phyloP scores from a whole-genome alignment of 352 stramenopile genomes.

The Thalassiosira ordinaria region DNA sequence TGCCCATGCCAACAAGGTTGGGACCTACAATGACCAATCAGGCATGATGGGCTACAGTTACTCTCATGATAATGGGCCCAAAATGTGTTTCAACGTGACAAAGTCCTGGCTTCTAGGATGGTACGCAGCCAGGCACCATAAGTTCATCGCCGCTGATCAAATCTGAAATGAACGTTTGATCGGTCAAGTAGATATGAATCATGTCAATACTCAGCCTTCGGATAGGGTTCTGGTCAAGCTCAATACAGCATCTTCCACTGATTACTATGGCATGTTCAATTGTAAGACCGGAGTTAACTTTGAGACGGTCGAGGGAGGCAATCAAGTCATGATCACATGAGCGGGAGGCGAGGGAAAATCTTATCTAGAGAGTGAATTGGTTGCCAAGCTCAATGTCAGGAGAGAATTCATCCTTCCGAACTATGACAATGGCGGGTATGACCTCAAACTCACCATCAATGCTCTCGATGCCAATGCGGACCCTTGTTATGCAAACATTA shows the following conservation, averaged over 20 bases:
- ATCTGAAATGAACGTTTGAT: conserved; percentile 20
- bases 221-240: conserved; percentile 40
- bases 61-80: conserved; percentile 12
- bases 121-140: conserved; percentile 35
- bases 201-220: too few relatives aligned
- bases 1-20: conserved; percentile 39
- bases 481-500: too few relatives aligned
- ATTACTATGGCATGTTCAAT: conserved; percentile 69
- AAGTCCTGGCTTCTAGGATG: conserved; percentile 65
- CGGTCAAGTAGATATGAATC: conserved; percentile 32
- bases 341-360: background rate
- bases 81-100: conserved; percentile 69
- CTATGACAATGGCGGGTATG: too few relatives aligned
- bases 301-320: conserved; percentile 44
- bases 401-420: too few relatives aligned
- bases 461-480: too few relatives aligned
- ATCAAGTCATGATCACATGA: conserved; percentile 52
- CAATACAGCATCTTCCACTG: background rate
- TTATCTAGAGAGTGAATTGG: conserved; percentile 16
- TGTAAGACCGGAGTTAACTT: conserved; percentile 52
- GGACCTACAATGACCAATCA: conserved; percentile 39
- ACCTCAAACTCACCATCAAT: too few relatives aligned
- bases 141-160: conserved; percentile 9
- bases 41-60: conserved; percentile 53
- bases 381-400: conserved; percentile 46